Evolutionary conservation across 257 asterid species (phyloP).

Genomic region (Solanum clarkiae): DNA sequence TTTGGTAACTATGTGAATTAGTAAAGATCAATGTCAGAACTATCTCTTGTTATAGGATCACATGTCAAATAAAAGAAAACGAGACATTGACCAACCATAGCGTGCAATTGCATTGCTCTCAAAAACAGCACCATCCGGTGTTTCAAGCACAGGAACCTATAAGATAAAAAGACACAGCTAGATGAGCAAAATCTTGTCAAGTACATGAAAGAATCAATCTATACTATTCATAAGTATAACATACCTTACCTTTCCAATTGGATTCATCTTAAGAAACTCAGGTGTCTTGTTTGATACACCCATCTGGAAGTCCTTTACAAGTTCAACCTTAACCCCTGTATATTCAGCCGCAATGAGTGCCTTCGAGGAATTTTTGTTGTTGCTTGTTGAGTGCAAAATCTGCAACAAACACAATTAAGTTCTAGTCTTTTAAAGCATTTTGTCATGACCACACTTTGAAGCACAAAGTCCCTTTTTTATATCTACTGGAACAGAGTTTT

Average conservation of each 20-base stretch:
- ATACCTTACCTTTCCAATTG: no score
- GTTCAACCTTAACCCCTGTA: constrained; percentile 46
- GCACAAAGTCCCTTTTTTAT: background rate
- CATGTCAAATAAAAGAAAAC: background rate
- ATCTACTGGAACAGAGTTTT: background rate
- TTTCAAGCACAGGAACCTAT: constrained; percentile 84
- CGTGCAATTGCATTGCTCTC: constrained; percentile 98
- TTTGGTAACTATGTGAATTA: constrained; percentile 35
- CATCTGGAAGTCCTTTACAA: no score
- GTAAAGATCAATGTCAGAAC: background rate
- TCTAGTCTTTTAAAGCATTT: background rate
- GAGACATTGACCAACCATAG: constrained; percentile 34
- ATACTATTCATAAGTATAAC: background rate
- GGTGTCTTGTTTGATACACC: no score
- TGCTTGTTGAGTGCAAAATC: constrained; percentile 41
- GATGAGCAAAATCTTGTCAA: background rate
- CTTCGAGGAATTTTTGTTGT: constrained; percentile 52
- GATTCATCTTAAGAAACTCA: no score
- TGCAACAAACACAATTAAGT: background rate
- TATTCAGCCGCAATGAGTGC: constrained; percentile 50
- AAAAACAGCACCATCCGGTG: constrained; percentile 74
- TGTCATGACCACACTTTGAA: background rate
- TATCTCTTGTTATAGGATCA: background rate
- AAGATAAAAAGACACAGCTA: constrained; percentile 50
- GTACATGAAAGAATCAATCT: background rate